phyloP scores from a whole-genome alignment of 495 filamentous ascomycete genomes.

The Aspergillus bridgeri region DNA sequence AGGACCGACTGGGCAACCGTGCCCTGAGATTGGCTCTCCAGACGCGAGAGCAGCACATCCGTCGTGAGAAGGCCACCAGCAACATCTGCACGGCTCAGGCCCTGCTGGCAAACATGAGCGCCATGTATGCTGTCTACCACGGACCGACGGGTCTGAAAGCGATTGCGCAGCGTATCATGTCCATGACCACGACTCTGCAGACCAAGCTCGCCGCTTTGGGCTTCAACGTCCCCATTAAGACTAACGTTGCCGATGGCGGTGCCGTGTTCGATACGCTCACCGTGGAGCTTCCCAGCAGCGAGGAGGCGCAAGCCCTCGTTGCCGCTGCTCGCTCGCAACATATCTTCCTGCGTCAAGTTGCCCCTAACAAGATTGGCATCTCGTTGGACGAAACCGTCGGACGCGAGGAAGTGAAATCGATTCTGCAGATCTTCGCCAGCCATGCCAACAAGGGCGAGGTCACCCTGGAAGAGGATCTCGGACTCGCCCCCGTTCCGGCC shows the following conservation, averaged over 20 bases:
- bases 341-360: slow-evolving; percentile 65
- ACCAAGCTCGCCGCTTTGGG: slow-evolving; percentile 63
- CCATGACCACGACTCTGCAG: slow-evolving; percentile 67
- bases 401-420: slow-evolving; percentile 55
- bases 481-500: slow-evolving; percentile 51
- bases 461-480: slow-evolving; percentile 43
- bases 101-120: slow-evolving; percentile 92
- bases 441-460: slow-evolving; percentile 35
- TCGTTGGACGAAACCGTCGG: slow-evolving; percentile 73
- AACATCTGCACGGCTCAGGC: slow-evolving; percentile 99
- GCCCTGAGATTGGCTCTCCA: slow-evolving; percentile 90
- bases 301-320: slow-evolving; percentile 49
- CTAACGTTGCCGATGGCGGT: slow-evolving; percentile 48
- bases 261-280: slow-evolving; percentile 79
- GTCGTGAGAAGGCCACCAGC: slow-evolving; percentile 96
- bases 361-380: slow-evolving; percentile 58
- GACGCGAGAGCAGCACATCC: slow-evolving; percentile 95
- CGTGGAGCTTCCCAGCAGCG: slow-evolving; percentile 52
- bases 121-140: slow-evolving; percentile 97
- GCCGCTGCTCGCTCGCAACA: slow-evolving; percentile 46
- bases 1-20: slow-evolving; percentile 79
- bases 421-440: slow-evolving; percentile 56
- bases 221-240: slow-evolving; percentile 56
- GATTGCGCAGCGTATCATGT: slow-evolving; percentile 76
- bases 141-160: slow-evolving; percentile 79